These are phyloP conservation scores for Picea mariana DNA, from an alignment of 83 land plant genomes.

Conservation along the genomic window DNA sequence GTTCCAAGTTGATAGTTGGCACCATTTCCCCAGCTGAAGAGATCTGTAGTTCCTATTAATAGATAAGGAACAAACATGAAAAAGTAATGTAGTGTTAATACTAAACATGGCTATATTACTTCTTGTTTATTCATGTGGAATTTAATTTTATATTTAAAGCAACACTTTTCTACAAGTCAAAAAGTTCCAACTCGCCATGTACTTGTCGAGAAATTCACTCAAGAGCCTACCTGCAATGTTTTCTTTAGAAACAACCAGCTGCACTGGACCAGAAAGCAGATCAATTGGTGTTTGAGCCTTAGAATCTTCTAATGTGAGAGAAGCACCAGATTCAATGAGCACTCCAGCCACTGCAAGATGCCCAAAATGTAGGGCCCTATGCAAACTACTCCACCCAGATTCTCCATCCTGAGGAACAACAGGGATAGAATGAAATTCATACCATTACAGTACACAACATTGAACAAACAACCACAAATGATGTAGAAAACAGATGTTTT, in stretches of 20 bases:
- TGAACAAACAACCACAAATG: too few relatives aligned
- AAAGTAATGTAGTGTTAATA: not conserved
- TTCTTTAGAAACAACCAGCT: slow-evolving; percentile 45
- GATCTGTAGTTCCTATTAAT: slow-evolving; percentile 68
- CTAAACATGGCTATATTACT: not conserved
- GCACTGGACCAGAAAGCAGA: slow-evolving; percentile 89
- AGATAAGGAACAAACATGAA: slow-evolving; percentile 13
- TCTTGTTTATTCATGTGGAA: not conserved
- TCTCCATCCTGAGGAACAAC: slow-evolving; percentile 86
- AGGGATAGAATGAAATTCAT: too few relatives aligned
- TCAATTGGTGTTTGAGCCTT: slow-evolving; percentile 83
- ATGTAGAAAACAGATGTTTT: too few relatives aligned
- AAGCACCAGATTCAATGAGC: slow-evolving; percentile 87
- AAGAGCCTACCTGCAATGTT: slow-evolving; percentile 52
- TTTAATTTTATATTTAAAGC: too few relatives aligned
- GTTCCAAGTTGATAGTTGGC: slow-evolving; percentile 97
- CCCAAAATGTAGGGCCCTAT: slow-evolving; percentile 98
- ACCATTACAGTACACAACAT: too few relatives aligned
- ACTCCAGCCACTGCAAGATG: slow-evolving; percentile 94
- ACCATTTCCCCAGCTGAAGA: slow-evolving; percentile 99
- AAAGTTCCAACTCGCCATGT: not conserved
- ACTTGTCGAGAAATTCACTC: not conserved
- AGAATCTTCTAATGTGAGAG: slow-evolving; percentile 77
- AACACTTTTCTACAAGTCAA: not conserved
- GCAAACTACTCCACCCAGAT: slow-evolving; percentile 97